Percentiles rank a stretch among this genome's conserved stretches.
These are phyloP conservation scores for Zygoascus hellenicus DNA, from an alignment of 1,139 yeast species.

Conservation along the genomic window DNA sequence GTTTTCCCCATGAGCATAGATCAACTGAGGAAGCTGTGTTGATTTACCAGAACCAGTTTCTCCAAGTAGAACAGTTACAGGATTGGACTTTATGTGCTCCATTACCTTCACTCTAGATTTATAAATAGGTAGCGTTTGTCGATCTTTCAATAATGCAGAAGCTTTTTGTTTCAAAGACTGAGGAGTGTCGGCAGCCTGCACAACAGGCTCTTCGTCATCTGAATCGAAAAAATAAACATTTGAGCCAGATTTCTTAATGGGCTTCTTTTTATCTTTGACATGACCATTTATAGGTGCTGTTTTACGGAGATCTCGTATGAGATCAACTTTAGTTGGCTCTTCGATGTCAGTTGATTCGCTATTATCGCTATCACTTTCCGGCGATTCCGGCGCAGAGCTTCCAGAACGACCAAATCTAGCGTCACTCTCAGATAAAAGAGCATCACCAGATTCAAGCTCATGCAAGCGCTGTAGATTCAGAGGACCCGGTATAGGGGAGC, in stretches of 20 bases:
- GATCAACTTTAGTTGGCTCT: background rate
- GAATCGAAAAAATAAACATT: slow-evolving; percentile 26
- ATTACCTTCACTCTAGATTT: slow-evolving; percentile 62
- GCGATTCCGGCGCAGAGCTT: slow-evolving; percentile 4
- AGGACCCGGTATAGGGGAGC: slow-evolving; percentile 15
- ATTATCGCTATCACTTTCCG: slow-evolving; percentile 3
- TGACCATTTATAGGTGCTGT: background rate
- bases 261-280: background rate
- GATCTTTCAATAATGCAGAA: slow-evolving; percentile 15
- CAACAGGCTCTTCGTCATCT: slow-evolving; percentile 32
- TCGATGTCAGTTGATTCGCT: slow-evolving; percentile 2
- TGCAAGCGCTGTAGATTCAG: slow-evolving; percentile 17
- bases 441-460: slow-evolving; percentile 14
- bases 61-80: slow-evolving; percentile 80
- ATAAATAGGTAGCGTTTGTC: slow-evolving; percentile 69
- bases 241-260: slow-evolving; percentile 6
- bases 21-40: slow-evolving; percentile 86
- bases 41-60: slow-evolving; percentile 98
- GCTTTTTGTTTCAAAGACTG: slow-evolving; percentile 9
- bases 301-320: background rate
- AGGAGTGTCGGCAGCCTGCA: slow-evolving; percentile 20
- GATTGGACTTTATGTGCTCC: slow-evolving; percentile 48
- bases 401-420: slow-evolving; percentile 14
- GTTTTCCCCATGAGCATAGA: slow-evolving; percentile 37
- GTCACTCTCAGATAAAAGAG: slow-evolving; percentile 18